A percentile compares a stretch with the other conserved stretches of the same genome.
Evolutionary conservation across 2,329 filamentous ascomycete species (phyloP).

Genomic region (Cladophialophora chaetospira): DNA sequence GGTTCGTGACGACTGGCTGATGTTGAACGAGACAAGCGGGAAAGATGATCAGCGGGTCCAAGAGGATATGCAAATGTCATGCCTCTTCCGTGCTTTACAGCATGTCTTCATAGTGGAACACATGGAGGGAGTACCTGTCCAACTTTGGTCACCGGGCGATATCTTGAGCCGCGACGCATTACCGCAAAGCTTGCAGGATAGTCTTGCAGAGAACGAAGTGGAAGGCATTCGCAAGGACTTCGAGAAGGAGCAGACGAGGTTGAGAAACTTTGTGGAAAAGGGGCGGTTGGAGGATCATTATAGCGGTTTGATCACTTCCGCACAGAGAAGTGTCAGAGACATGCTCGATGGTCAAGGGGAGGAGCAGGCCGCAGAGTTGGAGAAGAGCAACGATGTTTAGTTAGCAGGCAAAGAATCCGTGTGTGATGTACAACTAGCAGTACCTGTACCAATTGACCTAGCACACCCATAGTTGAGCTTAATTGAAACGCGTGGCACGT

Average conservation of each 20-base stretch:
- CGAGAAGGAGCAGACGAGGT: constrained; percentile 41
- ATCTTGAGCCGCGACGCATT: constrained; percentile 24
- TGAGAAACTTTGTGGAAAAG: constrained; percentile 39
- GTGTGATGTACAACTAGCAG: no score
- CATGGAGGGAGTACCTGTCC: constrained; percentile 11
- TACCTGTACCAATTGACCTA: no score
- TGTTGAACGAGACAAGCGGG: constrained; percentile 73
- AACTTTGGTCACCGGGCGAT: constrained; percentile 22
- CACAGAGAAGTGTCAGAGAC: constrained; percentile 21
- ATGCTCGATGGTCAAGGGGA: constrained; percentile 26
- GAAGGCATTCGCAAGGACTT: constrained; percentile 29
- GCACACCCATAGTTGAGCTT: no score
- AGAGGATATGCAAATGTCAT: constrained; percentile 24
- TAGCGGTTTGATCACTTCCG: constrained; percentile 28
- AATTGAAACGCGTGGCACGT: no score
- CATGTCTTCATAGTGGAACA: constrained; percentile 19
- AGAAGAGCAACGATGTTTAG: background rate
- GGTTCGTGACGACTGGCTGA: constrained; percentile 80
- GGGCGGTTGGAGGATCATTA: constrained; percentile 33
- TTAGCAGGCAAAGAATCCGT: background rate
- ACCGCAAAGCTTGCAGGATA: constrained; percentile 19
- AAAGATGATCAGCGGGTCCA: constrained; percentile 61
- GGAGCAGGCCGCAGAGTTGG: constrained; percentile 7
- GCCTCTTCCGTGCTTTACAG: constrained; percentile 26
- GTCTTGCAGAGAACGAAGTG: constrained; percentile 23